These are phyloP conservation scores for Amauroascus verrucosus DNA, from an alignment of 2,329 filamentous ascomycete genomes.

Conservation along the genomic window DNA sequence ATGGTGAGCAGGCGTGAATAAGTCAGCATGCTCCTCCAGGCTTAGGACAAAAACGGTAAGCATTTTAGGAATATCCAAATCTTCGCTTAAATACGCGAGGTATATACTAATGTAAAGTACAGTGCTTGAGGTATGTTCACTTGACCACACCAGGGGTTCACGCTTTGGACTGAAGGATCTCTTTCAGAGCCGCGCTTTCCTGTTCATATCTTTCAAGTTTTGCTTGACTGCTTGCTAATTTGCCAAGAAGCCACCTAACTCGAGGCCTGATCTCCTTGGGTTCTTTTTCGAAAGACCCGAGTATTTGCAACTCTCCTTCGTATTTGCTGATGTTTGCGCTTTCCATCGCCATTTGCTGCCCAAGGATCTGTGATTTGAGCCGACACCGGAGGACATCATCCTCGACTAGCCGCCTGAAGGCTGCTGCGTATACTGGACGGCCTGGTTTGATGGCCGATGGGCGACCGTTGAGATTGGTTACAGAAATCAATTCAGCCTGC, in stretches of 20 bases:
- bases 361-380: slow-evolving; percentile 61
- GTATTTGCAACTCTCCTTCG: slow-evolving; percentile 62
- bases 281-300: slow-evolving; percentile 62
- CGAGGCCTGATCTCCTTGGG: slow-evolving; percentile 57
- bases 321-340: slow-evolving; percentile 64
- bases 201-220: slow-evolving; percentile 65
- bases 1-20: no score
- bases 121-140: no score
- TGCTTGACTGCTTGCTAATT: slow-evolving; percentile 61
- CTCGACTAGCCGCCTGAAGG: slow-evolving; percentile 60
- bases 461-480: slow-evolving; percentile 62
- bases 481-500: slow-evolving; percentile 73
- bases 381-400: slow-evolving; percentile 64
- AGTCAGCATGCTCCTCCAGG: no score
- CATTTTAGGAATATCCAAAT: no score
- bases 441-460: slow-evolving; percentile 69
- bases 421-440: slow-evolving; percentile 75
- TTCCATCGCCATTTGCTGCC: slow-evolving; percentile 61
- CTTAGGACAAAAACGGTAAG: no score
- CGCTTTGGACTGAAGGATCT: slow-evolving; percentile 48
- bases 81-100: no score
- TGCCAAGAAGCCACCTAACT: slow-evolving; percentile 61
- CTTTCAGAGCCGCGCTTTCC: slow-evolving; percentile 62
- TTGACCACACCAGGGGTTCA: no score
- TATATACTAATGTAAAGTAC: no score